Evolutionary conservation across 2,329 filamentous ascomycete species (phyloP).

Genomic region (Trichoderma breve): DNA sequence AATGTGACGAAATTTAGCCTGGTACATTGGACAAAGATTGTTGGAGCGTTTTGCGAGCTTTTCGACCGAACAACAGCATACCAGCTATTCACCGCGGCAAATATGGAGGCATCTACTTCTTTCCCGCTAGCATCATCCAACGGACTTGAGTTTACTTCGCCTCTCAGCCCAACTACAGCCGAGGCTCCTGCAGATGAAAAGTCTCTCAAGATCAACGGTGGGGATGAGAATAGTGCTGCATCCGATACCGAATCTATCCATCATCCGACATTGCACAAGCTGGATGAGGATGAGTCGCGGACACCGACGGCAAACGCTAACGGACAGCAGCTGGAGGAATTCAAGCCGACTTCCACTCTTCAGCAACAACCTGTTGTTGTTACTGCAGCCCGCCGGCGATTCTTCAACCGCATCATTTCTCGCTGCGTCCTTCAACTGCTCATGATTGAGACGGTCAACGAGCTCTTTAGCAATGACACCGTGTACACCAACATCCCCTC

Average conservation of each 20-base stretch:
- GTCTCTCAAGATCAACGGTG: conserved; percentile 60
- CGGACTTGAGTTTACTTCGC: conserved; percentile 49
- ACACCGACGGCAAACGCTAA: conserved; percentile 31
- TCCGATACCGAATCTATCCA: conserved; percentile 36
- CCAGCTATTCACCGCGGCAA: conserved; percentile 85
- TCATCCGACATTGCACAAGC: conserved; percentile 30
- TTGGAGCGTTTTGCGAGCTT: conserved; percentile 91
- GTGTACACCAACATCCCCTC: conserved; percentile 95
- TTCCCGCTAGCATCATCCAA: conserved; percentile 50
- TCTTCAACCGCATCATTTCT: conserved; percentile 99
- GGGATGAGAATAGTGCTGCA: conserved; percentile 37
- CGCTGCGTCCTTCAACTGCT: conserved; percentile 95
- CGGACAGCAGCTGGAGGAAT: conserved; percentile 71
- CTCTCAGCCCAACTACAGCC: conserved; percentile 40
- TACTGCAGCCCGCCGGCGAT: conserved; percentile 85
- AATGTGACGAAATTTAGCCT: conserved; percentile 89
- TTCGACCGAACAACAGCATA: conserved; percentile 94
- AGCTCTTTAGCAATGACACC: conserved; percentile 94
- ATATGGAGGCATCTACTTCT: conserved; percentile 52
- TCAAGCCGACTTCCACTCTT: conserved; percentile 70
- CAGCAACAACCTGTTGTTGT: conserved; percentile 91
- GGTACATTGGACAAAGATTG: conserved; percentile 90
- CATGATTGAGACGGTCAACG: conserved; percentile 99
- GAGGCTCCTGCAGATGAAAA: conserved; percentile 50
- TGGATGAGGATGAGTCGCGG: conserved; percentile 36